Evolutionary conservation across 2,329 filamentous ascomycete genomes (phyloP), one percentile per base, ranked within the genome.

Genomic region (Fusarium drepaniforme): DNA sequence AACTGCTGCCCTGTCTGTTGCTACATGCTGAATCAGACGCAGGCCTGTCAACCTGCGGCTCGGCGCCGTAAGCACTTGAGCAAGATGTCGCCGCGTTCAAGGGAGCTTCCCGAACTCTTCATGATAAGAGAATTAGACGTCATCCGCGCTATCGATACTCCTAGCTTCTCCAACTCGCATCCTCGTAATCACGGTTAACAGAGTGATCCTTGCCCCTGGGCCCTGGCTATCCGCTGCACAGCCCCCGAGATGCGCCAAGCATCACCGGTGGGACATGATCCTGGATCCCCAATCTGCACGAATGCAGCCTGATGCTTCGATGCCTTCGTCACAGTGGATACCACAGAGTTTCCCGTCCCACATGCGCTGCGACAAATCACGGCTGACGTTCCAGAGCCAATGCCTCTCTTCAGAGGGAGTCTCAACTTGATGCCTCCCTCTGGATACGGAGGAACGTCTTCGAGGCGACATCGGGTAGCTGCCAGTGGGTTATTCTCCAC

Each of bases 191-290:
- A 71, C 59, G 64, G 73, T 62, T 77, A 70, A 59, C 64, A 70
- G 49, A 74, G 65, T 42, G 46, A 75, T 66, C 77, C 77, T 64
- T 77, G 77, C 64, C 74, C 72, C 62, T 72, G 65, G 46, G 57
- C 66, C 67, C 69, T 71, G 67, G 68, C 74, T 78, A 75, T 74
- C 76, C 71, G 74, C 70, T 80, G 78, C 77, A 80, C 78, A 80
- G 78, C 78, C 78, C 73, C 77, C 70, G 40, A 75, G 73, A 75
- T 78, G 72, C 69, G 75, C 70, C 75, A 75, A 79, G 74, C 70
- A 75, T 77, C 75, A 71, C 58, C 49, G 65, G 69, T 69, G 71
- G 74, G 71, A 68, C 64, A 33, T 75, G 69, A 70, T 76, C 67
- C 69, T 69, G 64, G 73, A 64, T 68, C 66, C 64, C 74, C 68